Evolutionary conservation across 148 eudicot genomes (phyloP).

Genomic region (Limonium bicolor): DNA sequence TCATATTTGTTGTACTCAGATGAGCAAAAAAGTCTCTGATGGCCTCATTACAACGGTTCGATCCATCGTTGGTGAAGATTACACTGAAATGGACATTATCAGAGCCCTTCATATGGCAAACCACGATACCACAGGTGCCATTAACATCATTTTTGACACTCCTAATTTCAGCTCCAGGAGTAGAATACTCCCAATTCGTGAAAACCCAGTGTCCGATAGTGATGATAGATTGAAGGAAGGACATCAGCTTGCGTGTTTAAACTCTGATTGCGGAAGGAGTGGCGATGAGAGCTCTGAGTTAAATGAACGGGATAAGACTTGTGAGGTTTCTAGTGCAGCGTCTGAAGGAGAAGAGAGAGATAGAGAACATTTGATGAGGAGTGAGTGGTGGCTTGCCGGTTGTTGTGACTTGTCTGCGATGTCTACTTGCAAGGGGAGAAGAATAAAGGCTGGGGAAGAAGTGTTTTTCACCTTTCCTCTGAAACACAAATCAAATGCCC

Average conservation of each 20-base stretch:
- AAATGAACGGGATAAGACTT: no score
- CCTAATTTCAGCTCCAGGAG: conserved; percentile 30
- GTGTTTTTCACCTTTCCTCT: conserved; percentile 52
- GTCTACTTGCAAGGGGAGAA: conserved; percentile 85
- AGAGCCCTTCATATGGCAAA: conserved; percentile 96
- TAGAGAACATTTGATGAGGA: conserved; percentile 13
- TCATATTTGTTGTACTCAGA: conserved; percentile 4
- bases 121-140: conserved; percentile 73
- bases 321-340: conserved; percentile 5
- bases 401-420: conserved; percentile 49
- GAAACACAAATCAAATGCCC: conserved; percentile 18
- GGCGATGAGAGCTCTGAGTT: conserved; percentile 7
- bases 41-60: conserved; percentile 49
- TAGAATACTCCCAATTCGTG: conserved; percentile 20
- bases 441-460: conserved; percentile 48
- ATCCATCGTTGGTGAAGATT: conserved; percentile 60
- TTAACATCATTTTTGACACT: conserved; percentile 78
- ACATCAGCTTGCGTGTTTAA: conserved; percentile 9
- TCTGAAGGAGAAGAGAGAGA: conserved; percentile 6
- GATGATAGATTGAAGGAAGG: conserved; percentile 6
- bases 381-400: conserved; percentile 81
- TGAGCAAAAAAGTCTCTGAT: conserved; percentile 53
- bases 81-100: conserved; percentile 77
- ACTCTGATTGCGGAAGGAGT: conserved; percentile 7
- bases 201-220: conserved; percentile 15